Percentiles rank a stretch among this genome's conserved stretches.
Evolutionary conservation across 331 rosid species (phyloP).

Genomic region (Malus hybrid): DNA sequence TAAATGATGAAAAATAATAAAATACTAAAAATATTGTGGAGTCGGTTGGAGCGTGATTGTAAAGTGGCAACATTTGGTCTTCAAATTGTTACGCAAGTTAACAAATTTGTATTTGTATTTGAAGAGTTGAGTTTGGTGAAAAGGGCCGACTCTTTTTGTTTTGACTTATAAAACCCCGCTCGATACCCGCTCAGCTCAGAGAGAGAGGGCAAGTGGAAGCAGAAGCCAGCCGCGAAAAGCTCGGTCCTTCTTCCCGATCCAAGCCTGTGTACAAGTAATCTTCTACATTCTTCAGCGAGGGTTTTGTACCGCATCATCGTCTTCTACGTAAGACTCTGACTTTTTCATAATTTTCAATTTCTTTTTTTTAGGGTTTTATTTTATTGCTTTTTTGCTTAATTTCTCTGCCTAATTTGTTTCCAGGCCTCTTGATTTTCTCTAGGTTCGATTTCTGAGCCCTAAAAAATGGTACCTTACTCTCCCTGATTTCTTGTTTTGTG

Average conservation of each 20-base stretch:
- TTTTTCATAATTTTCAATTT: not conserved
- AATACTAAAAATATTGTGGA: no score
- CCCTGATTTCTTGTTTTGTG: not conserved
- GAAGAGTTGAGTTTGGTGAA: not conserved
- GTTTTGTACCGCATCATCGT: not conserved
- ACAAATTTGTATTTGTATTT: no score
- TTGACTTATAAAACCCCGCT: not conserved
- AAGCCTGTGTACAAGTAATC: not conserved
- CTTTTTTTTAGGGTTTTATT: not conserved
- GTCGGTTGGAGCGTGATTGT: no score
- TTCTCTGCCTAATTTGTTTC: not conserved
- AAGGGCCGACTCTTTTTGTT: not conserved
- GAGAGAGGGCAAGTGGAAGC: not conserved
- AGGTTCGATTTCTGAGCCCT: not conserved
- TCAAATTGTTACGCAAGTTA: not conserved
- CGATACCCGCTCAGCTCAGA: not conserved
- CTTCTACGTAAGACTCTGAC: not conserved
- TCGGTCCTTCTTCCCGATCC: slow-evolving; percentile 2
- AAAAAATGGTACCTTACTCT: slow-evolving; percentile 14
- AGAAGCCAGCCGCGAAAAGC: not conserved
- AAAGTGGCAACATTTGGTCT: no score
- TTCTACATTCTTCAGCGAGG: not conserved
- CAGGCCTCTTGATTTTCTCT: slow-evolving; percentile 7
- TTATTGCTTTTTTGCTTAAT: not conserved
- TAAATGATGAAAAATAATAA: no score